phyloP scores from a whole-genome alignment of 495 filamentous ascomycete species.

The Terfezia claveryi region DNA sequence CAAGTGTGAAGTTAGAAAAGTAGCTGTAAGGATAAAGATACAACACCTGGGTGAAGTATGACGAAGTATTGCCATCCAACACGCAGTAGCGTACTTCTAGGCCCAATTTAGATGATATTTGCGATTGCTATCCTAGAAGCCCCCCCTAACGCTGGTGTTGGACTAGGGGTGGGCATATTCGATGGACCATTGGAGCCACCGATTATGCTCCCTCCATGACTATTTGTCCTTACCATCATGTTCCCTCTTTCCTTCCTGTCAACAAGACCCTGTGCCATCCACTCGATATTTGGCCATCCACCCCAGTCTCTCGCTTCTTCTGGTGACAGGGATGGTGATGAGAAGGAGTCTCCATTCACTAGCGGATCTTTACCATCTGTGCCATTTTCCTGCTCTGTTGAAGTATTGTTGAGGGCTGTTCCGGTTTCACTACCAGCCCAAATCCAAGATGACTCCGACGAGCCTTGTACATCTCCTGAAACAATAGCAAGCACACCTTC shows the following conservation, averaged over 20 bases:
- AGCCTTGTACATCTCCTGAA: slow-evolving; percentile 77
- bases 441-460: slow-evolving; percentile 56
- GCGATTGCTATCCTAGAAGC: slow-evolving; percentile 54
- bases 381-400: slow-evolving; percentile 5
- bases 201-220: too few species aligned
- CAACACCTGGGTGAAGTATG: too few species aligned
- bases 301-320: slow-evolving; percentile 26
- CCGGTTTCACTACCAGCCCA: slow-evolving; percentile 52
- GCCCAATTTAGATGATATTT: slow-evolving; percentile 40
- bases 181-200: too few species aligned
- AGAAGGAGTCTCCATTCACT: too few species aligned
- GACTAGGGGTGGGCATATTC: not conserved
- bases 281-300: slow-evolving; percentile 31
- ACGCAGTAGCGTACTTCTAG: not conserved
- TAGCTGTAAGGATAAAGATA: too few species aligned
- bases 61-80: not conserved
- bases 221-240: slow-evolving; percentile 20
- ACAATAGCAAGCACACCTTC: slow-evolving; percentile 82
- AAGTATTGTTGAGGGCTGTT: slow-evolving; percentile 21
- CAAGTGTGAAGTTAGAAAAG: too few species aligned
- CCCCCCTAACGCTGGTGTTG: slow-evolving; percentile 19
- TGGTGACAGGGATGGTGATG: too few species aligned
- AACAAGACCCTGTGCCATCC: slow-evolving; percentile 15
- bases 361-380: not conserved
- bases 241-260: slow-evolving; percentile 4